These are phyloP conservation scores for Nigrospora sphaerica DNA, from an alignment of 2,329 filamentous ascomycete species.

Conservation along the genomic window DNA sequence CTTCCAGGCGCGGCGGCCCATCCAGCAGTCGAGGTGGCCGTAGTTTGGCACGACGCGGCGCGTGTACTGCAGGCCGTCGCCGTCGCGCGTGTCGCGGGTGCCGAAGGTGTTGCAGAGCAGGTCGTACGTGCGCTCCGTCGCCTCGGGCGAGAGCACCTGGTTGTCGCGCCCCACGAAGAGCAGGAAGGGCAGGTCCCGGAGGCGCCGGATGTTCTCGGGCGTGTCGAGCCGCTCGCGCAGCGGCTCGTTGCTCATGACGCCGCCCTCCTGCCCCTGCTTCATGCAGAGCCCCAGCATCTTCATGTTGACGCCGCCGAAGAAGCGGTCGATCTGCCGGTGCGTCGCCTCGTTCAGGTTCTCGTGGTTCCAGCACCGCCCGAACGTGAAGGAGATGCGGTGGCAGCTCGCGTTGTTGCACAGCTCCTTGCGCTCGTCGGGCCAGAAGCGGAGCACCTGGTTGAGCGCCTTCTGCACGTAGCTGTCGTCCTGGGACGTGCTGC, in stretches of 20 bases:
- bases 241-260: slow-evolving; percentile 45
- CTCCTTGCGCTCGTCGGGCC: slow-evolving; percentile 46
- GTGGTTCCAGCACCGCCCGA: slow-evolving; percentile 60
- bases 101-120: slow-evolving; percentile 45
- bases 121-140: slow-evolving; percentile 47
- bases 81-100: slow-evolving; percentile 14
- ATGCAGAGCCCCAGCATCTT: slow-evolving; percentile 48
- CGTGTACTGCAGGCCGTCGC: slow-evolving; percentile 35
- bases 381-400: slow-evolving; percentile 52
- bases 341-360: slow-evolving; percentile 59
- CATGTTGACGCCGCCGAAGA: slow-evolving; percentile 59
- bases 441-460: slow-evolving; percentile 51
- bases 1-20: slow-evolving; percentile 50
- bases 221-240: slow-evolving; percentile 39
- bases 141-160: slow-evolving; percentile 44
- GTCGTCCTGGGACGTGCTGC: slow-evolving; percentile 38
- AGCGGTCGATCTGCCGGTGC: slow-evolving; percentile 52
- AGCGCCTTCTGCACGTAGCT: slow-evolving; percentile 40
- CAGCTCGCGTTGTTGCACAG: slow-evolving; percentile 56
- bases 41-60: slow-evolving; percentile 48
- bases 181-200: slow-evolving; percentile 47
- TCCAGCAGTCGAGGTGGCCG: slow-evolving; percentile 56
- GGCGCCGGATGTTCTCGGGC: slow-evolving; percentile 38
- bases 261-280: slow-evolving; percentile 42
- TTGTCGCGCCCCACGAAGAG: slow-evolving; percentile 51